Conservation (phyloP, 106 monocot species). For the Phalaenopsis aphrodite region DNA sequence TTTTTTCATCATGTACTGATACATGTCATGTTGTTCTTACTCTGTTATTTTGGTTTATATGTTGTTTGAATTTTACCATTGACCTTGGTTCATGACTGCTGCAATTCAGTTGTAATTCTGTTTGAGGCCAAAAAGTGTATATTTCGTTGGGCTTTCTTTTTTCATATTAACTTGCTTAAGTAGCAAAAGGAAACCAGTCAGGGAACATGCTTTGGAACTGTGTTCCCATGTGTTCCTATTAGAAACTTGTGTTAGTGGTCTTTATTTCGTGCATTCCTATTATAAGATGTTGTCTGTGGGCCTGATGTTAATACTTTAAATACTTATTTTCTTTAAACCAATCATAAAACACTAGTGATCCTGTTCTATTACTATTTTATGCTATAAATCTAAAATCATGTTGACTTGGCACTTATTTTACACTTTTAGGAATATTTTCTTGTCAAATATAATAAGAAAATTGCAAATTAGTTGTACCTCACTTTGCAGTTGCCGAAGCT, state of each 20-base stretch:
- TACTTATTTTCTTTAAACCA: neutral
- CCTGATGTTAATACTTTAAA: neutral
- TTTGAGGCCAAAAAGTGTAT: neutral
- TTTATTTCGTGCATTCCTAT: neutral
- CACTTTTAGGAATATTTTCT: neutral
- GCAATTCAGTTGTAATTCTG: neutral
- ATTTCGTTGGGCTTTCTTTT: neutral
- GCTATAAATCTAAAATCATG: neutral
- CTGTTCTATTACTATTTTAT: neutral
- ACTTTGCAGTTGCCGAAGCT: too few species aligned
- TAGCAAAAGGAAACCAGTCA: neutral
- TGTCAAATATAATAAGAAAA: neutral
- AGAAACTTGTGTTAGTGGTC: neutral
- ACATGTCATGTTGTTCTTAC: neutral
- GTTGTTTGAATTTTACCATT: neutral
- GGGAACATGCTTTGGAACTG: neutral
- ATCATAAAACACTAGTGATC: neutral
- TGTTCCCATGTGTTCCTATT: neutral
- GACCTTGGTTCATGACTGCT: neutral
- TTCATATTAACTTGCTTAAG: neutral
- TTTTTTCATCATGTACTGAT: neutral
- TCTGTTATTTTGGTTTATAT: neutral
- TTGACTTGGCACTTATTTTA: neutral
- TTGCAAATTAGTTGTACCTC: neutral
- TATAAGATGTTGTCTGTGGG: neutral